phyloP scores from a whole-genome alignment of 1,284 basidiomycete genomes.

The Retiboletus flavoniger region DNA sequence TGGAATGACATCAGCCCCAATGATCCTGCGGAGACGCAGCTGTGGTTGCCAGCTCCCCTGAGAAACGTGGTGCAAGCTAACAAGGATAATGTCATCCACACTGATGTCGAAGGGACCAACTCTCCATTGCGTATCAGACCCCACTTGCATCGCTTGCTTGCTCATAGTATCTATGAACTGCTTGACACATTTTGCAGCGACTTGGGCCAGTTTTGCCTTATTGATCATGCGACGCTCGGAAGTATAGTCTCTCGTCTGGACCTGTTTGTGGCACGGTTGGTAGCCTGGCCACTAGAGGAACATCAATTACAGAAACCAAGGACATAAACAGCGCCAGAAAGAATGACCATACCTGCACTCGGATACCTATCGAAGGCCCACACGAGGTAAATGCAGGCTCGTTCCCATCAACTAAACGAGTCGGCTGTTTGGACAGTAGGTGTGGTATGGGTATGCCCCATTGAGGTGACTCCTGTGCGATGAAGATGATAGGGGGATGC shows the following conservation, averaged over 20 bases:
- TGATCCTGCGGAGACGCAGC: slow-evolving; percentile 43
- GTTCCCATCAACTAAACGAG: slow-evolving; percentile 46
- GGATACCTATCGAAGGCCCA: slow-evolving; percentile 67
- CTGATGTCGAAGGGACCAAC: slow-evolving; percentile 52
- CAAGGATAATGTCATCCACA: slow-evolving; percentile 61
- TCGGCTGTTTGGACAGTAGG: slow-evolving; percentile 41
- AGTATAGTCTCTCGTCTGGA: slow-evolving; percentile 67
- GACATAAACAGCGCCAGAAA: slow-evolving; percentile 39
- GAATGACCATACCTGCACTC: slow-evolving; percentile 37
- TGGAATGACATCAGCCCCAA: background rate
- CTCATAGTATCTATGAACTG: slow-evolving; percentile 4
- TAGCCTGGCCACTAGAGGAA: slow-evolving; percentile 65
- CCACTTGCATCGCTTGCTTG: slow-evolving; percentile 3
- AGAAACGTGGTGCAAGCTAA: slow-evolving; percentile 72
- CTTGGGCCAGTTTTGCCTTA: slow-evolving; percentile 55
- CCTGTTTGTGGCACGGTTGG: slow-evolving; percentile 63
- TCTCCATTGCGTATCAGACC: slow-evolving; percentile 40
- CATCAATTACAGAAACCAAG: background rate
- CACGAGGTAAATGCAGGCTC: slow-evolving; percentile 59
- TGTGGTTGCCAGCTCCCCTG: slow-evolving; percentile 76
- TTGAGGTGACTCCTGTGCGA: slow-evolving; percentile 46
- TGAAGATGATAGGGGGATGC: slow-evolving; percentile 59
- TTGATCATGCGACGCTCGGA: slow-evolving; percentile 64
- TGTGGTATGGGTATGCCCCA: slow-evolving; percentile 56
- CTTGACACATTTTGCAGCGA: slow-evolving; percentile 54